Evolutionary conservation across 768 basidiomycete genomes (phyloP), one percentile per base, ranked within the genome.

Genomic region (Podaxis sp.): DNA sequence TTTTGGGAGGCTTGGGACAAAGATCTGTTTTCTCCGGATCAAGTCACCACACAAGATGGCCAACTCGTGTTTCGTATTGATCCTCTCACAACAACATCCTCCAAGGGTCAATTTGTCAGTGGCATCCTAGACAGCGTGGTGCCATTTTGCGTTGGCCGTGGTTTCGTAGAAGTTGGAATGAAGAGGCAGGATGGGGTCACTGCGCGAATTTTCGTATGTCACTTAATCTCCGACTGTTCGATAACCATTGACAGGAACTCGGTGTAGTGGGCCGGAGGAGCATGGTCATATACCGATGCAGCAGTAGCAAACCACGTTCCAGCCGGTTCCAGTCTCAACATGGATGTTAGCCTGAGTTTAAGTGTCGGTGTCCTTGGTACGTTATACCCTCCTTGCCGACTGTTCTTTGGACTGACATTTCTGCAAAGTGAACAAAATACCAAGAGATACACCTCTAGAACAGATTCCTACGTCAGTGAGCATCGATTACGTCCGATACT

Each of bases 11-110:
- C 86, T 0, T 85, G 67, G 2, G 89, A 93, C 70, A 63, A 83
- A 59, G 91, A 91, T 70, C 91, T 88, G 87, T 93, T 91, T 67
- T 85, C 88, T 67, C 85, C 89, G 0, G 68, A 72, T 13, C 86
- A 88, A 69, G 71, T 90, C 52, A 87, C 84, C 2, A 94, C 93
- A 4, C 69, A 76, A 19, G 78, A 83, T 63, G 92, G 93, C 1
- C 72, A 77, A 33, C 79, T 94, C 50, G 82, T 86, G 40, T 87
- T 94, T 66, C 85, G 83, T 4, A 82, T 92, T 80, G 88, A 90
- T 61, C 76, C 74, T 12, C 65, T 69, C 0, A 52, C 58, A 6
- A 79, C 79, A 1, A 63, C 71, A 1, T 25, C 47, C 25, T 52
- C 47, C 27, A 24, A 7, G 11, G 47, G 40, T 15, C 33, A 60